Conservation (phyloP, 208 protist species). For the Acanthamoeba sp. region DNA sequence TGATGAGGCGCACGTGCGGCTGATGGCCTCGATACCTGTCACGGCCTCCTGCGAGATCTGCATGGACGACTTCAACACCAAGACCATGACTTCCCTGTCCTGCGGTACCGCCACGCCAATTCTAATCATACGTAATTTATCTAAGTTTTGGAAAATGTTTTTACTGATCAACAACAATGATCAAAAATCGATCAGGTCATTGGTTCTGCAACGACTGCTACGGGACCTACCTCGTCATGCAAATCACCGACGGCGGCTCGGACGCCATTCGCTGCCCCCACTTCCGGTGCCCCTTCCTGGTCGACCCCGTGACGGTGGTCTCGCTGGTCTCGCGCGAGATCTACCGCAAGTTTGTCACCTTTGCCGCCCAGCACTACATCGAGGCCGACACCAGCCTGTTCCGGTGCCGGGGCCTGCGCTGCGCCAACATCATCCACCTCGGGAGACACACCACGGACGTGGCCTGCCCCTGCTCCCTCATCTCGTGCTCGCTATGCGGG, state of each 20-base stretch:
- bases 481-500: neutral
- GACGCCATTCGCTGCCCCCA: slow-evolving; percentile 9
- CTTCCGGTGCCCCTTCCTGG: slow-evolving; percentile 5
- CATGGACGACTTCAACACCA: slow-evolving; percentile 13
- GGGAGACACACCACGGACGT: slow-evolving; percentile 10
- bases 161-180: too few species aligned
- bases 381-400: neutral
- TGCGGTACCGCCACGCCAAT: neutral
- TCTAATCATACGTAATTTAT: too few species aligned
- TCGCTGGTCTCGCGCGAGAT: slow-evolving; percentile 38
- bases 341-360: slow-evolving; percentile 50
- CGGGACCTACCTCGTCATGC: slow-evolving; percentile 1
- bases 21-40: neutral
- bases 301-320: neutral
- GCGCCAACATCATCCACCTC: neutral
- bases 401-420: neutral
- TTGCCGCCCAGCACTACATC: slow-evolving; percentile 24
- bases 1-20: neutral
- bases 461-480: neutral
- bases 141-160: too few species aligned
- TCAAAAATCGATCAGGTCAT: too few species aligned
- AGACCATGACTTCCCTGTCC: neutral
- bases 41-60: neutral
- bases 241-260: slow-evolving; percentile 25
- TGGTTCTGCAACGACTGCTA: slow-evolving; percentile 60